Conservation (phyloP, 768 basidiomycete species). For the Phylloporus sp. region DNA sequence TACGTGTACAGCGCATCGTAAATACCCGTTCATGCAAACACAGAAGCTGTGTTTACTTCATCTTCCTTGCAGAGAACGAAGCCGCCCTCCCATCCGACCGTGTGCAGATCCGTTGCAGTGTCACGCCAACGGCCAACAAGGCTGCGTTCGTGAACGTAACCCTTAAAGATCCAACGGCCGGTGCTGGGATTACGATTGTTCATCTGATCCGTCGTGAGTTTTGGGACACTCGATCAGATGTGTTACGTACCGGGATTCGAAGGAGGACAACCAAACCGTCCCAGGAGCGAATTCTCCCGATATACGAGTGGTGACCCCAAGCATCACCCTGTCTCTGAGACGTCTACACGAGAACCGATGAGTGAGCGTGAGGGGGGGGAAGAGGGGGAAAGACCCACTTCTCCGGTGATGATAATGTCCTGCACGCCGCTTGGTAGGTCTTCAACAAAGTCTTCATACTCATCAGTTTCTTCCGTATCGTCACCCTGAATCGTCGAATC, state of each 20-base stretch:
- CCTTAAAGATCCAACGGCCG: constrained; percentile 50
- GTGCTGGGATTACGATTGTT: constrained; percentile 27
- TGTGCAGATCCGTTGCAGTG: constrained; percentile 37
- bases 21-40: constrained; percentile 17
- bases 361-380: not conserved
- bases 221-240: constrained; percentile 1
- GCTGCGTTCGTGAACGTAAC: constrained; percentile 47
- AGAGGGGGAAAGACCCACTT: constrained; percentile 31
- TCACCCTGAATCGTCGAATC: constrained; percentile 10
- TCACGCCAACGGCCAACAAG: constrained; percentile 56
- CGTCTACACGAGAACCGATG: constrained; percentile 31
- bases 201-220: constrained; percentile 29
- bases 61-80: constrained; percentile 42
- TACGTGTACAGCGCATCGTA: constrained; percentile 10
- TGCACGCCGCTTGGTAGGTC: constrained; percentile 40
- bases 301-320: constrained; percentile 45
- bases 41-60: constrained; percentile 15
- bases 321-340: constrained; percentile 41
- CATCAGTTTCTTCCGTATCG: constrained; percentile 32
- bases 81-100: constrained; percentile 47
- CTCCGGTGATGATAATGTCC: constrained; percentile 51
- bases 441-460: constrained; percentile 38
- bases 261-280: constrained; percentile 48
- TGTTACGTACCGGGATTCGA: constrained; percentile 40
- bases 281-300: constrained; percentile 50